Base-by-base conservation (phyloP, 2,329 filamentous ascomycete genomes). In the Emericellopsis atlantica region DNA sequence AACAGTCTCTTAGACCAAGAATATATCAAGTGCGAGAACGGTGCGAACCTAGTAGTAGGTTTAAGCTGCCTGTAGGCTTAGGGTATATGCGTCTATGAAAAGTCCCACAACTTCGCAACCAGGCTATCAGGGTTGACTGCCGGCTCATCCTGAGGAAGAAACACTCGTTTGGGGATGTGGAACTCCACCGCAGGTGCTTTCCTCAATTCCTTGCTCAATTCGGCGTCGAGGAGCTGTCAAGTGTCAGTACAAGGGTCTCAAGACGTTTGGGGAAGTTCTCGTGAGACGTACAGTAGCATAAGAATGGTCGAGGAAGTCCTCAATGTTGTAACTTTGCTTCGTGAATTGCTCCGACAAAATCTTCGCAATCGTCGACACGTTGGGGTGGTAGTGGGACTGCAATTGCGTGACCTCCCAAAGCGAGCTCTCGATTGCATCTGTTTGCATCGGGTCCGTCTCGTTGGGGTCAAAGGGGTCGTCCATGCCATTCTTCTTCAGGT, bases 291-390 rank as follows among this genome's bases (percentile, higher is more conserved):
- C 81, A 55, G 78, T 85, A 52, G 70, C 76, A 61, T 96, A 98
- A 0, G 86, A 90, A 58, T 96, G 88, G 55, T 98, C 92, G 37
- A 96, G 65, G 61, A 98, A 98, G 56, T 98, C 92, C 56, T 98
- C 92, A n/a, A 95, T 65, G 51, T 88, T 92, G 61, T 96, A 98
- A 3, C 82, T 74, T 49, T 88, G 81, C 65, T 98, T 98, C 3
- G 92, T 98, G 59, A 96, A 98, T 58, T 96, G 92, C 62, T 96
- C 88, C 3, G 85, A 85, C 43, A 98, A 79, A 47, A 98, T 95
- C 61, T 88, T 92, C 36, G 88, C 83, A 49, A 98, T 79, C 3
- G 89, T 92, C 1, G 90, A 89, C 21, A 98, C 87, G 51, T 96
- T 98, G 12, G 93, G 92, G 56, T 98, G 92, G 60, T 94, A 96